phyloP scores from a whole-genome alignment of 257 asterid species.

The Primulina tabacum region DNA sequence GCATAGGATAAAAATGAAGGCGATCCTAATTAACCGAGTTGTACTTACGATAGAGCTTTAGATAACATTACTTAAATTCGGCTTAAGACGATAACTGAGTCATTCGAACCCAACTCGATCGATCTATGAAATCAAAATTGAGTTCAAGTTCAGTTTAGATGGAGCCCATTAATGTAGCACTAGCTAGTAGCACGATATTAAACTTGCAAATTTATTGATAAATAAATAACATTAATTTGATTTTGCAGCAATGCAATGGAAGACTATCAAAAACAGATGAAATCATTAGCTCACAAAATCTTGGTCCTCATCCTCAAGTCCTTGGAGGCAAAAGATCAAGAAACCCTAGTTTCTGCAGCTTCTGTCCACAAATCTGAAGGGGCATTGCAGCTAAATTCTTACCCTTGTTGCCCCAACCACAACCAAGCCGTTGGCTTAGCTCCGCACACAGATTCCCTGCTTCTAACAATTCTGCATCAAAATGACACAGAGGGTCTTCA shows the following conservation, averaged over 20 bases:
- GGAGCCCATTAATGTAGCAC: background rate
- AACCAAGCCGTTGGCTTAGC: conserved; percentile 65
- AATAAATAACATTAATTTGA: background rate
- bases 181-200: background rate
- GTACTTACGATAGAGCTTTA: too few relatives aligned
- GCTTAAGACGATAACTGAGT: too few relatives aligned
- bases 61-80: too few relatives aligned
- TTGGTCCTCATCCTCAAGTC: conserved; percentile 43
- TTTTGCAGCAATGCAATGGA: conserved; percentile 61
- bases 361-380: conserved; percentile 33
- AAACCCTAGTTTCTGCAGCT: conserved; percentile 12
- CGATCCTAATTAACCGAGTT: too few relatives aligned
- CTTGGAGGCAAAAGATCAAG: conserved; percentile 36
- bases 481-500: conserved; percentile 62
- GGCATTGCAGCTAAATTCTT: conserved; percentile 75
- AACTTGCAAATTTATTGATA: background rate
- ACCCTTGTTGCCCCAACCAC: conserved; percentile 82
- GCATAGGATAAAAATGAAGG: too few relatives aligned
- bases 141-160: too few relatives aligned
- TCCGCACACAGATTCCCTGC: conserved; percentile 75
- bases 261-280: conserved; percentile 57
- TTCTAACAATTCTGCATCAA: conserved; percentile 76
- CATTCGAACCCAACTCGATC: too few relatives aligned
- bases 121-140: too few relatives aligned
- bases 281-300: conserved; percentile 47